phyloP scores from a whole-genome alignment of 208 protist genomes.

The Acanthamoeba healyi region DNA sequence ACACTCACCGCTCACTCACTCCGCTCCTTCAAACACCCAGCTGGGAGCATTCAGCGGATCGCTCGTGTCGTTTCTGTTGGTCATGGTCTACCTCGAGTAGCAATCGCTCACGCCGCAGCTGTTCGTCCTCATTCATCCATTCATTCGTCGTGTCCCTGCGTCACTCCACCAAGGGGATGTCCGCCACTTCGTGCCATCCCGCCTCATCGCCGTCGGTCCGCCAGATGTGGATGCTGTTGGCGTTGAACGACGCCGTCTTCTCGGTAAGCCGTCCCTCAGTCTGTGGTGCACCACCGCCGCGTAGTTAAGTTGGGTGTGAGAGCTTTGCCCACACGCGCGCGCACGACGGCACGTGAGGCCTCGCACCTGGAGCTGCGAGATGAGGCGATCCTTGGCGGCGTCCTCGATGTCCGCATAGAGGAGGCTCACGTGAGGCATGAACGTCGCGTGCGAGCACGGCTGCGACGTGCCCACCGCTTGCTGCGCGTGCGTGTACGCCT shows the following conservation, averaged over 20 bases:
- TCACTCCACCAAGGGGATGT: no score
- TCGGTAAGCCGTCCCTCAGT: not conserved
- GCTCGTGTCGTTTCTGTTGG: conserved; percentile 1
- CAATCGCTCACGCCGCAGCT: no score
- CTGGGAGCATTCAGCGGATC: not conserved
- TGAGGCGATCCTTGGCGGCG: not conserved
- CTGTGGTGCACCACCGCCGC: not conserved
- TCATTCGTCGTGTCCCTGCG: no score
- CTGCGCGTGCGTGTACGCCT: not conserved
- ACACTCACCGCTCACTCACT: not conserved
- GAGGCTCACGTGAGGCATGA: not conserved
- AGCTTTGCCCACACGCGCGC: no score
- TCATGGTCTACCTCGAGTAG: conserved; percentile 2
- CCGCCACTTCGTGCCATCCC: not conserved
- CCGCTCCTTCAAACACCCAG: not conserved
- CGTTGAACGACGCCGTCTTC: not conserved
- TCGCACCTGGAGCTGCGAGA: not conserved
- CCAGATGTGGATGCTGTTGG: not conserved
- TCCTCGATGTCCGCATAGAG: not conserved
- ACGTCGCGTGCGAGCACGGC: not conserved
- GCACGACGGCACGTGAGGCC: no score
- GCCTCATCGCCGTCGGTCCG: not conserved
- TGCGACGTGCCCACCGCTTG: not conserved
- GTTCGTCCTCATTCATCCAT: no score
- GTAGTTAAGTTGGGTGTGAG: not conserved